Base-by-base conservation (phyloP, 441 rosid genomes). In the Metrosideros polymorpha region DNA sequence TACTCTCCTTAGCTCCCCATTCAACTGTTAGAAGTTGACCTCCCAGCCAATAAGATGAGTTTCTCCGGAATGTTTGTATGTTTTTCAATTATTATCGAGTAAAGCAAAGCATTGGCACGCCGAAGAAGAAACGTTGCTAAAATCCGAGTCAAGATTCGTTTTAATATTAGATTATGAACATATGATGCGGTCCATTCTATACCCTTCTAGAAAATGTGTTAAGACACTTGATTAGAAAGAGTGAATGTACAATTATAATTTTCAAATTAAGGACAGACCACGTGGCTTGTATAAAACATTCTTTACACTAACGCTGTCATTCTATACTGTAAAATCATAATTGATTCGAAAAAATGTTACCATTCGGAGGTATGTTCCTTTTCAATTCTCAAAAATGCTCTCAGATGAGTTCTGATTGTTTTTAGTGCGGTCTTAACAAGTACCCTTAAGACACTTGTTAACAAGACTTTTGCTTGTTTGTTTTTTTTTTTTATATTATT, bases 211-310 rank as follows among this genome's bases (percentile, higher is more conserved):
- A n/a, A 71, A 35, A 8, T 18, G 5, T 32, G 47, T 71, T 71
- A 3, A 5, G n/a, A 22, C 79, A 3, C n/a, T 1, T 22, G 47
- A 39, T 71, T 71, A 71, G 79, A 22, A 22, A 71, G 47, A 71
- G n/a, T 5, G 2, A 35, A 22, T 12, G 45, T 35, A 47, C 1
- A 12, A 71, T 35, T 19, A 9, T 63, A 63, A 35, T 18, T 63
- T 71, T 35, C 79, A 71, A 10, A 35, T 35, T 5, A 12, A 17
- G 15, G 8, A 6, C 2, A 1, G 39, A 15, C 12, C 5, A 1
- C n/a, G 1, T 6, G 1, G 1, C 4, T 2, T 0, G 8, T 12
- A 4, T 12, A 22, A 22, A 35, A 25, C 7, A 35, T 22, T 14
- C 4, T 59, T 10, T 12, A 4, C 39, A 29, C 22, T 7, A 1